Percentiles rank a stretch among this genome's conserved stretches.
Conservation (phyloP, 164 flowering plant genomes). For the Magnolia officinalis region DNA sequence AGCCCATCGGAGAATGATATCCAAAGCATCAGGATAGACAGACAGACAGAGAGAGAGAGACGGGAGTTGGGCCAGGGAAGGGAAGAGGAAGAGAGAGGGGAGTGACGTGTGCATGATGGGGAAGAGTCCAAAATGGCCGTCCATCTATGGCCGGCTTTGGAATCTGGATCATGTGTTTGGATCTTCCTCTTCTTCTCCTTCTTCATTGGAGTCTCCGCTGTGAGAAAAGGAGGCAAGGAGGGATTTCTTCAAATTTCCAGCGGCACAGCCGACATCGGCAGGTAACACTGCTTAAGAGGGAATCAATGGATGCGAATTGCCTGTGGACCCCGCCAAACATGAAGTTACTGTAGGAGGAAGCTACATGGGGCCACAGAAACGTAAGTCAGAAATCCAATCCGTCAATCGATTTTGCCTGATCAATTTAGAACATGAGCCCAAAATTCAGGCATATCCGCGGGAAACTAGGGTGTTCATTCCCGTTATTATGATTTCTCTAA, state of each 20-base stretch:
- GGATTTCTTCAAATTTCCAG: neutral
- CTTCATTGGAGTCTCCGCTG: neutral
- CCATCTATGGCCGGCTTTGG: neutral
- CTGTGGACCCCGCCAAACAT: too few relatives aligned
- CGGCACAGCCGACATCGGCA: neutral
- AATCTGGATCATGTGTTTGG: neutral
- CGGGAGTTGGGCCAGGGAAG: neutral
- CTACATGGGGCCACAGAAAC: too few relatives aligned
- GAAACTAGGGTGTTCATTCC: too few relatives aligned
- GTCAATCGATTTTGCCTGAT: too few relatives aligned
- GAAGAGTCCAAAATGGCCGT: neutral
- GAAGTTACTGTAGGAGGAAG: too few relatives aligned
- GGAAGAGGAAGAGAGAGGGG: neutral
- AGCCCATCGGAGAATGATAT: slow-evolving; percentile 36
- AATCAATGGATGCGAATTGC: too few relatives aligned
- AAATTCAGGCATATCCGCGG: too few relatives aligned
- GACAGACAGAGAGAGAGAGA: neutral
- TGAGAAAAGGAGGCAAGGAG: neutral
- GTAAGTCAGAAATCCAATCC: too few relatives aligned
- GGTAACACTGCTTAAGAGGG: too few relatives aligned
- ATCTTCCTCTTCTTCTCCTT: neutral
- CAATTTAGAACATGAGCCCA: too few relatives aligned
- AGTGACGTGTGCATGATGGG: neutral
- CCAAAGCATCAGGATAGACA: neutral
- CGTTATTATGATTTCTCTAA: too few relatives aligned